Percentiles rank a stretch among this genome's conserved stretches.
Conservation (phyloP, 345 rosid genomes). For the Rhizophora apiculata region DNA sequence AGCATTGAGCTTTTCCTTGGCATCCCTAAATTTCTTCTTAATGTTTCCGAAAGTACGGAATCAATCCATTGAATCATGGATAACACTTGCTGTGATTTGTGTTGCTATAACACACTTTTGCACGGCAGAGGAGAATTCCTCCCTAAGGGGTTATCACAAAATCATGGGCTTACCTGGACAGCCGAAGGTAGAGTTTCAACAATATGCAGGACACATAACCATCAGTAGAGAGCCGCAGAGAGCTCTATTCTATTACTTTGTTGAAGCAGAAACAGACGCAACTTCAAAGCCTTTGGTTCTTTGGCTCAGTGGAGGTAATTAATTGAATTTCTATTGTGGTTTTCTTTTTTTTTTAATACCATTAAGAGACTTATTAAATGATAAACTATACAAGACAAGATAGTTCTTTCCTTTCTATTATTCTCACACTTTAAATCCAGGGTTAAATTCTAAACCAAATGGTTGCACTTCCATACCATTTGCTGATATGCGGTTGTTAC, state of each 20-base stretch:
- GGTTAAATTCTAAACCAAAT: background rate
- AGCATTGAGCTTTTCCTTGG: background rate
- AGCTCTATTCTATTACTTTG: slow-evolving; percentile 19
- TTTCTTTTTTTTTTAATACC: too few species aligned
- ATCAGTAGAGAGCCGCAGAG: slow-evolving; percentile 10
- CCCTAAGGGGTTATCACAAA: background rate
- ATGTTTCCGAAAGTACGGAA: background rate
- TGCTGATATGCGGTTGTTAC: background rate
- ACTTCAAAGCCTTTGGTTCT: slow-evolving; percentile 14
- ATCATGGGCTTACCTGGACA: slow-evolving; percentile 12
- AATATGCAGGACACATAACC: slow-evolving; percentile 12
- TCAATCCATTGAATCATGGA: background rate
- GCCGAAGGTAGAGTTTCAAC: slow-evolving; percentile 9
- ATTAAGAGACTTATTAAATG: too few species aligned
- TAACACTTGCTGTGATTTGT: background rate
- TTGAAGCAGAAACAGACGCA: slow-evolving; percentile 16
- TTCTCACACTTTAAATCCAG: background rate
- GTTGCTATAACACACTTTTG: background rate
- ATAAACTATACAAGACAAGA: too few species aligned
- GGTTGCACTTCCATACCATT: too few species aligned
- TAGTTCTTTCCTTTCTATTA: too few species aligned
- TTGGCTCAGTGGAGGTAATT: slow-evolving; percentile 16
- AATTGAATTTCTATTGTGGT: background rate
- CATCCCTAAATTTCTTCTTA: background rate
- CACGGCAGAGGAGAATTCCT: background rate